Conservation (phyloP, 1,284 basidiomycete species). For the Paramarasmius palmivorus region DNA sequence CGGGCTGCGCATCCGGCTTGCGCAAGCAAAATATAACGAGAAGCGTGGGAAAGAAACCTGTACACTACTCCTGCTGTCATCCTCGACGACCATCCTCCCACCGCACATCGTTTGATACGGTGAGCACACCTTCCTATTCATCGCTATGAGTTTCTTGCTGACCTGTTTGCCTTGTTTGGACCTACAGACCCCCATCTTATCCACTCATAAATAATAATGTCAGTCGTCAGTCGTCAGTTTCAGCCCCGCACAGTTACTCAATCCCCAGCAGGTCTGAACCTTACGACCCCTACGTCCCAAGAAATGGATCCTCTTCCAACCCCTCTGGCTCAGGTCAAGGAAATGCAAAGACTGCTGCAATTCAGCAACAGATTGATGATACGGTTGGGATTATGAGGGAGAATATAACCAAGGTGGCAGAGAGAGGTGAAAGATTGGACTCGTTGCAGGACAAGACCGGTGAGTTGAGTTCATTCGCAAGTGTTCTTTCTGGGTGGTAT, state of each 20-base stretch:
- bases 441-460: constrained; percentile 98
- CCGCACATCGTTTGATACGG: constrained; percentile 15
- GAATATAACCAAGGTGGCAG: constrained; percentile 95
- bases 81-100: too few species aligned
- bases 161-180: neutral
- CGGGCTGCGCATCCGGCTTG: too few species aligned
- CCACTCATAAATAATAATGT: constrained; percentile 16
- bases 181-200: constrained; percentile 1
- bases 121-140: constrained; percentile 5
- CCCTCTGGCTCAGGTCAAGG: constrained; percentile 50
- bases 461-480: too few species aligned
- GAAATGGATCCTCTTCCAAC: constrained; percentile 68
- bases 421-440: constrained; percentile 93
- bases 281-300: constrained; percentile 94
- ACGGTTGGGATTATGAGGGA: constrained; percentile 97
- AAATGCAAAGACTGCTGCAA: constrained; percentile 87
- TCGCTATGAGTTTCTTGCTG: neutral
- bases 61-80: too few species aligned
- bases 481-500: too few species aligned
- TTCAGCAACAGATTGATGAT: constrained; percentile 93
- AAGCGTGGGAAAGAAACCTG: too few species aligned
- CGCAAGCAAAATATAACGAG: too few species aligned
- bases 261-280: constrained; percentile 73
- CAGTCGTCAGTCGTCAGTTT: constrained; percentile 1
- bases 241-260: neutral